Evolutionary conservation across 2,329 filamentous ascomycete species (phyloP), one percentile per base, ranked within the genome.

Genomic region (Aschersonia sp.): DNA sequence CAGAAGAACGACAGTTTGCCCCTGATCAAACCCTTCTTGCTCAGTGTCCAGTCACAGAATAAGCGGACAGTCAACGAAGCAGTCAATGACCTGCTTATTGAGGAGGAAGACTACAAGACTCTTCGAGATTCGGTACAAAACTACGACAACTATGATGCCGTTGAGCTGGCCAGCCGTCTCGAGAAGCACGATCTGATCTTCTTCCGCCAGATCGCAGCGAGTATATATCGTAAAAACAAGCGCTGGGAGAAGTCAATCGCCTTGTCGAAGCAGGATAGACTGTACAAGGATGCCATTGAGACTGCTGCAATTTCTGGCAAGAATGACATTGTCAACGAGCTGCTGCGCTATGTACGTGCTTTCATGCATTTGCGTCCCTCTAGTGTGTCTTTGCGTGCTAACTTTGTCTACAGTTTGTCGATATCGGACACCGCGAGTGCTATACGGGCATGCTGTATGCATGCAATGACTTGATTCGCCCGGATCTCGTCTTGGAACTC

Each of bases 361-460:
- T 22, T 22, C 22, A 22, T 22, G 22, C 22, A 22, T 22, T 22
- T 22, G 22, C 22, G 22, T 22, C 22, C 22, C 22, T 22, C 22
- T 22, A 22, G 2, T 22, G 22, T 22, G 22, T 22, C 4, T 22
- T 22, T 22, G 4, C 22, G 22, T 22, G 30, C 14, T 29, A 30
- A 30, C 11, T 9, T n/a, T 4, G 30, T 5, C 7, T 14, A 43
- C 30, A 97, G 90, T 98, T 98, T 58, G 92, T 98, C 60, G 92
- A 98, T 62, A 95, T 98, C 68, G 92, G 94, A 58, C 95, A 90
- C 73, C 88, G 90, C 52, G 92, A 98, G 66, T 98, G 92, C 76
- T 98, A 95, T 63, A 92, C 95, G n/a, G 94, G 89, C 62, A 98
- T 98, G 89, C 77, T 98, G 45, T 98, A 98, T 62, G 84, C 94